These are phyloP conservation scores for Pythium phragmitis DNA, from an alignment of 352 stramenopile genomes.

Conservation along the genomic window DNA sequence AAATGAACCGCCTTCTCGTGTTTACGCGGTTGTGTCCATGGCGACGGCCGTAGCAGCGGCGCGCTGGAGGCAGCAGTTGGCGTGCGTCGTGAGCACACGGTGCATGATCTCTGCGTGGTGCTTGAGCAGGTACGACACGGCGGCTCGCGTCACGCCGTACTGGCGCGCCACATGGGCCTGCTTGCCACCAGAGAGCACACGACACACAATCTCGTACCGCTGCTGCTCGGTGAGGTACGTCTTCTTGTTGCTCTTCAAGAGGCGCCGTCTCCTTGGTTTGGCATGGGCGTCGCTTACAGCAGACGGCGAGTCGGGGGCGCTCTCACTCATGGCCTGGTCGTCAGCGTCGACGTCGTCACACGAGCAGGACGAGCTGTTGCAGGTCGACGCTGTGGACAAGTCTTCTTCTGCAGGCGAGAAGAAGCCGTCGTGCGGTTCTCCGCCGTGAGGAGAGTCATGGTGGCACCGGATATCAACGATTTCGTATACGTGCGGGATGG, in stretches of 20 bases:
- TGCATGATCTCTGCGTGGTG: slow-evolving; percentile 46
- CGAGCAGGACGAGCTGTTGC: slow-evolving; percentile 2
- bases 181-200: slow-evolving; percentile 53
- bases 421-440: background rate
- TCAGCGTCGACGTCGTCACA: slow-evolving; percentile 1
- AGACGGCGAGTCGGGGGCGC: background rate
- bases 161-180: slow-evolving; percentile 62
- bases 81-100: slow-evolving; percentile 31
- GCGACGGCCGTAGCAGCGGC: background rate
- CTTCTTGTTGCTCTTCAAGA: slow-evolving; percentile 8
- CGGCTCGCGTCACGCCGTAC: slow-evolving; percentile 59
- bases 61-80: slow-evolving; percentile 16
- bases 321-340: slow-evolving; percentile 5
- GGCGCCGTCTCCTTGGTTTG: background rate
- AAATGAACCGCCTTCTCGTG: too few relatives aligned
- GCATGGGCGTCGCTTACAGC: background rate
- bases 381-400: background rate
- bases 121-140: slow-evolving; percentile 24
- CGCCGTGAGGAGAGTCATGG: background rate
- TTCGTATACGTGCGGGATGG: slow-evolving; percentile 1
- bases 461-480: slow-evolving; percentile 15
- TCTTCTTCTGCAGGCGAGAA: background rate
- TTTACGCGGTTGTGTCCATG: slow-evolving; percentile 4
- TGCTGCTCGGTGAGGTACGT: slow-evolving; percentile 29
- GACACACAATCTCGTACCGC: slow-evolving; percentile 60